These are phyloP conservation scores for Solanum arcanum DNA, from an alignment of 257 asterid species.

Conservation along the genomic window DNA sequence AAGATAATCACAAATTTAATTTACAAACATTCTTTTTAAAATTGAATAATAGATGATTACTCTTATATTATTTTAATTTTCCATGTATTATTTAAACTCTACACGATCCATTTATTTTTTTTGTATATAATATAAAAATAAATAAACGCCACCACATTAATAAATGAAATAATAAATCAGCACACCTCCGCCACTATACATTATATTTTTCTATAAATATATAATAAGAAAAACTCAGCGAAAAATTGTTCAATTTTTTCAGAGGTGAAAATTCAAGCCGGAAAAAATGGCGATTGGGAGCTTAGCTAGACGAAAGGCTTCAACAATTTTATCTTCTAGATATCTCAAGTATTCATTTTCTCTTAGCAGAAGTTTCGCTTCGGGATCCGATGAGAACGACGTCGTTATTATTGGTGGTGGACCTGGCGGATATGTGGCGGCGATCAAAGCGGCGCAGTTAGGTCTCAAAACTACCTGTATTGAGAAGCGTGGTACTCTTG, in stretches of 20 bases:
- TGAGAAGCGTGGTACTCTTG: conserved; percentile 94
- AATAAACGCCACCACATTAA: neutral
- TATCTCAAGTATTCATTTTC: neutral
- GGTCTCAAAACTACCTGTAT: conserved; percentile 94
- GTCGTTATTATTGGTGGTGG: conserved; percentile 95
- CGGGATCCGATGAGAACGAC: conserved; percentile 47
- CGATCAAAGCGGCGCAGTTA: conserved; percentile 94
- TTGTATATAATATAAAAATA: neutral
- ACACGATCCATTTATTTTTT: neutral
- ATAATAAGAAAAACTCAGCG: neutral
- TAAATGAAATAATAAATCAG: neutral
- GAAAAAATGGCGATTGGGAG: neutral
- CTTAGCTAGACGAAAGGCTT: neutral
- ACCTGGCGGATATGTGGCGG: conserved; percentile 96
- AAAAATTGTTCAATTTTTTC: neutral
- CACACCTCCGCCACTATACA: neutral
- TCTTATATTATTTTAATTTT: no score
- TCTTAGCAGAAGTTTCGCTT: conserved; percentile 14
- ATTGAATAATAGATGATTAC: neutral
- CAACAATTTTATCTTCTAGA: neutral
- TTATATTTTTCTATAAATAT: neutral
- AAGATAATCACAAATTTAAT: neutral
- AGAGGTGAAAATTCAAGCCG: neutral
- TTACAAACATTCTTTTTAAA: neutral
- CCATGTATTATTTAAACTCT: neutral